Conservation (phyloP, 495 filamentous ascomycete genomes). For the Ascobolus immersus region DNA sequence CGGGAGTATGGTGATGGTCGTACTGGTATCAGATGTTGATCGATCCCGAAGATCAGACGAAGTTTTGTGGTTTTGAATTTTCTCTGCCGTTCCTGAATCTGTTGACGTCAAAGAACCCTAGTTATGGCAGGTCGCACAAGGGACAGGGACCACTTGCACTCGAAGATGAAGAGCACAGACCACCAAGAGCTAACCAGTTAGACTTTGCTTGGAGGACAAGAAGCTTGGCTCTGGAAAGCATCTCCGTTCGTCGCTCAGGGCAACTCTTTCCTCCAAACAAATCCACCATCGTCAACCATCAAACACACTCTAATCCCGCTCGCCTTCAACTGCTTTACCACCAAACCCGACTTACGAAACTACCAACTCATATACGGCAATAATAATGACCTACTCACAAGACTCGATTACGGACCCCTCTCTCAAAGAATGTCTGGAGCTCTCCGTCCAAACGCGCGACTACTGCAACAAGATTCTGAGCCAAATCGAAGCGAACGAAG, state of each 20-base stretch:
- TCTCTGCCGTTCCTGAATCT: too few species aligned
- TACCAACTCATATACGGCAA: too few species aligned
- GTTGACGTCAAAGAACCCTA: too few species aligned
- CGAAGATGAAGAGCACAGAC: constrained; percentile 1
- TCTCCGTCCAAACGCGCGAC: constrained; percentile 39
- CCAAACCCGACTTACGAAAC: not conserved
- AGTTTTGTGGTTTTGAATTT: too few species aligned
- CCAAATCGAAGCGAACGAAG: constrained; percentile 22
- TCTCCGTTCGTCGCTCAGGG: not conserved
- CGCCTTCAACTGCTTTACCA: not conserved
- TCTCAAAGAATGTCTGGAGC: constrained; percentile 42
- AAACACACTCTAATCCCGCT: not conserved
- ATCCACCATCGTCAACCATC: not conserved
- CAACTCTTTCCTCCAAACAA: not conserved
- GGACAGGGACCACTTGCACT: not conserved
- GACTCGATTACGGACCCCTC: constrained; percentile 43
- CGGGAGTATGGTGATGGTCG: too few species aligned
- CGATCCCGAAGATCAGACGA: constrained; percentile 1
- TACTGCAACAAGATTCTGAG: constrained; percentile 52
- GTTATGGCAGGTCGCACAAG: constrained; percentile 1
- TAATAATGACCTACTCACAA: constrained; percentile 26
- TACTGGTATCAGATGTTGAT: not conserved
- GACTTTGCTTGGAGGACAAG: not conserved
- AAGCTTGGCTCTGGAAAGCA: not conserved
- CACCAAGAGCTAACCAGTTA: not conserved